Conservation (phyloP, 2,329 filamentous ascomycete species). For the Lecanoromycetidae sp. region DNA sequence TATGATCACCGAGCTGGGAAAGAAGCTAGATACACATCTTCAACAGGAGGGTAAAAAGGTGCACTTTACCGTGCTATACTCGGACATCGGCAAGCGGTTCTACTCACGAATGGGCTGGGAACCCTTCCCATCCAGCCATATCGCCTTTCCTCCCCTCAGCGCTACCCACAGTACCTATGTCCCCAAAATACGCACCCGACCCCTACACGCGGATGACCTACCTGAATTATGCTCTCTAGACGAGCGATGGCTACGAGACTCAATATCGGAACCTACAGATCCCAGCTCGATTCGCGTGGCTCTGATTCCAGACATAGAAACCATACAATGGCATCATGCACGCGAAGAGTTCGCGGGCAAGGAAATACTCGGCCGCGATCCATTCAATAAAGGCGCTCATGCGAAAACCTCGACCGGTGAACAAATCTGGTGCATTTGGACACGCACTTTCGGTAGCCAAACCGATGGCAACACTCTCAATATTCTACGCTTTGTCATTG, state of each 20-base stretch:
- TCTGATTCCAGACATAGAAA: conserved; percentile 54
- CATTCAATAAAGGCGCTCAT: conserved; percentile 58
- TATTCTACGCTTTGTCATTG: conserved; percentile 56
- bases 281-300: conserved; percentile 44
- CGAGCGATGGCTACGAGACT: conserved; percentile 46
- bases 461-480: conserved; percentile 55
- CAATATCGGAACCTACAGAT: conserved; percentile 33
- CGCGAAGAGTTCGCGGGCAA: conserved; percentile 67
- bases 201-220: conserved; percentile 50
- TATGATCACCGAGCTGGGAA: conserved; percentile 58
- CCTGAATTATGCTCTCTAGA: conserved; percentile 51
- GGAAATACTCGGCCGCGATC: conserved; percentile 39
- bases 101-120: conserved; percentile 71
- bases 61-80: conserved; percentile 69
- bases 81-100: conserved; percentile 72
- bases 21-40: conserved; percentile 42
- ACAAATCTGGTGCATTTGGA: conserved; percentile 66
- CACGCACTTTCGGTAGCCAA: conserved; percentile 50
- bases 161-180: conserved; percentile 25
- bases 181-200: conserved; percentile 16
- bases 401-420: conserved; percentile 38
- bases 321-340: conserved; percentile 64
- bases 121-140: conserved; percentile 59
- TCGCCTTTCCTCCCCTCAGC: conserved; percentile 44
- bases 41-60: conserved; percentile 30